Evolutionary conservation across 1,284 basidiomycete genomes (phyloP).

Genomic region (Leccinum cinnamomeum): DNA sequence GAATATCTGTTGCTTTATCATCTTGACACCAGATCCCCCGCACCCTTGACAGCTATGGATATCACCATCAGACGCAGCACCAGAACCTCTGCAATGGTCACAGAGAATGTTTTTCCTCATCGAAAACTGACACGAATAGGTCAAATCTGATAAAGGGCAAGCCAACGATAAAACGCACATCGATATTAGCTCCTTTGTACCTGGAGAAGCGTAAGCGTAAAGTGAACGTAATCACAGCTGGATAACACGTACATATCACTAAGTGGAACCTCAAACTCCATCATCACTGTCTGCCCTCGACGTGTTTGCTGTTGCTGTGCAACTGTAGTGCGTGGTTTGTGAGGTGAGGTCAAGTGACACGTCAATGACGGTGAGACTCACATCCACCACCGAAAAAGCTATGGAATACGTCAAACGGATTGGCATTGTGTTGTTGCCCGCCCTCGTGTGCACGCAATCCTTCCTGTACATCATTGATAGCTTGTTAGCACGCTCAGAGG

Average conservation of each 20-base stretch:
- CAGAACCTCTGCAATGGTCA: slow-evolving; percentile 90
- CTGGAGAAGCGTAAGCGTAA: slow-evolving; percentile 36
- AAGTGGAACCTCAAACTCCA: slow-evolving; percentile 86
- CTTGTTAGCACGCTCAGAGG: slow-evolving; percentile 9
- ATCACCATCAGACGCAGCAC: slow-evolving; percentile 84
- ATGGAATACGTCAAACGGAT: slow-evolving; percentile 93
- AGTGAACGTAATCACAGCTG: not conserved
- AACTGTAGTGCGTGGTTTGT: slow-evolving; percentile 10
- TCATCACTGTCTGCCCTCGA: slow-evolving; percentile 79
- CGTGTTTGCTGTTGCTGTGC: slow-evolving; percentile 54
- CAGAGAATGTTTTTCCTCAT: slow-evolving; percentile 88
- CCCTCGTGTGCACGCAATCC: slow-evolving; percentile 86
- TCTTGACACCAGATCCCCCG: slow-evolving; percentile 79
- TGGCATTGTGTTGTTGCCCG: slow-evolving; percentile 64
- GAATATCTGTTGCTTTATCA: slow-evolving; percentile 91
- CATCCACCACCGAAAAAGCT: slow-evolving; percentile 85
- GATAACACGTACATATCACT: slow-evolving; percentile 68
- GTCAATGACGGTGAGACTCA: slow-evolving; percentile 35
- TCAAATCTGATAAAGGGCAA: slow-evolving; percentile 6
- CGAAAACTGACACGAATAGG: slow-evolving; percentile 65
- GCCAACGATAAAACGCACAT: slow-evolving; percentile 49
- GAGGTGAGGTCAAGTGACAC: not conserved
- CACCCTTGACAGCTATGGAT: slow-evolving; percentile 82
- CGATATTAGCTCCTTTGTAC: slow-evolving; percentile 78
- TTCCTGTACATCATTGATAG: slow-evolving; percentile 47